These are phyloP conservation scores for Diaporthe citri DNA, from an alignment of 2,329 filamentous ascomycete genomes.

Conservation along the genomic window DNA sequence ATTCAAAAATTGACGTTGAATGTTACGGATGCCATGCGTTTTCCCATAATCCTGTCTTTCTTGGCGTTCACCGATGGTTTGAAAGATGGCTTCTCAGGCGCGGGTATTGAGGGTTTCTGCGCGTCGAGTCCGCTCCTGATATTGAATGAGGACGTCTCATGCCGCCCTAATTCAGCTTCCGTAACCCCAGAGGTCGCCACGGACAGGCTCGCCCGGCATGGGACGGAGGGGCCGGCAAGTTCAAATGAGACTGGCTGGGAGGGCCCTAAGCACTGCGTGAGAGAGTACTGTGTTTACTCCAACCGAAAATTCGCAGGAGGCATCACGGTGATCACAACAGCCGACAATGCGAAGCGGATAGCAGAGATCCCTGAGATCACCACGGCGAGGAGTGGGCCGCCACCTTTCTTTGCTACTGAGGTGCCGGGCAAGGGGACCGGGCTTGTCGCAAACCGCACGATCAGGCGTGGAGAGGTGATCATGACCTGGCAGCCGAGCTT, in stretches of 20 bases:
- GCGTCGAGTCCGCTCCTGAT: constrained; percentile 12
- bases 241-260: constrained; percentile 34
- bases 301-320: constrained; percentile 40
- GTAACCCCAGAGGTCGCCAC: background rate
- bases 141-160: background rate
- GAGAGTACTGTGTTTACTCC: constrained; percentile 42
- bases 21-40: background rate
- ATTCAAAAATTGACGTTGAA: background rate
- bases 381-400: background rate
- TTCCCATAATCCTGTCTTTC: background rate
- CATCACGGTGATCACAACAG: constrained; percentile 42
- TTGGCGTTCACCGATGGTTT: background rate
- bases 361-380: constrained; percentile 29
- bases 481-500: constrained; percentile 44
- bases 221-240: background rate
- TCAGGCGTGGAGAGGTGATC: constrained; percentile 44
- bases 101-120: background rate
- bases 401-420: constrained; percentile 34
- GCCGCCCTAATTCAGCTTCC: background rate
- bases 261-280: constrained; percentile 39
- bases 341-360: constrained; percentile 36
- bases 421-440: constrained; percentile 44
- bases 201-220: background rate
- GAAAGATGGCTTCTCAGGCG: background rate
- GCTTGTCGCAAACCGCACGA: constrained; percentile 42